Conservation (phyloP, 495 filamentous ascomycete genomes). For the Neurospora sp. region DNA sequence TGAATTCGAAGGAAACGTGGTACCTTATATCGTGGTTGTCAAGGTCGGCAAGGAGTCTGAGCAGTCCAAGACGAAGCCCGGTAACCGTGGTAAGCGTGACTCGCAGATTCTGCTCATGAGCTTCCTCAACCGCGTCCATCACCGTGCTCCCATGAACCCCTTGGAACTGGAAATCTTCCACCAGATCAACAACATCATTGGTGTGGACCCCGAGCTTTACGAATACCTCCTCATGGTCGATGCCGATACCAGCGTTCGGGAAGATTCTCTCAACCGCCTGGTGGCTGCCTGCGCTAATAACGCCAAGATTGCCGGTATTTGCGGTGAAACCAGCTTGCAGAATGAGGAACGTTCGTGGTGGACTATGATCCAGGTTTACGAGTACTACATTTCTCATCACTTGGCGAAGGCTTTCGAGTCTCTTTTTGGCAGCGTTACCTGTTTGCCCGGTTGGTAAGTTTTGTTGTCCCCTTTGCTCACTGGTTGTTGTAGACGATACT, state of each 20-base stretch:
- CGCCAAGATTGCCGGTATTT: slow-evolving; percentile 93
- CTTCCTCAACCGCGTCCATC: slow-evolving; percentile 96
- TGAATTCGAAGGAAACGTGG: slow-evolving; percentile 94
- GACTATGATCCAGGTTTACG: slow-evolving; percentile 99
- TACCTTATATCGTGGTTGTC: slow-evolving; percentile 90
- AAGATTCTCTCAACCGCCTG: slow-evolving; percentile 85
- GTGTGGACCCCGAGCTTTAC: slow-evolving; percentile 93
- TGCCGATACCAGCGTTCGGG: slow-evolving; percentile 88
- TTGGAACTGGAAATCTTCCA: slow-evolving; percentile 97
- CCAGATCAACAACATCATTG: slow-evolving; percentile 98
- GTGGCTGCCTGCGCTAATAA: slow-evolving; percentile 91
- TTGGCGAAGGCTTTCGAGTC: slow-evolving; percentile 91
- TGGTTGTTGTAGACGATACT: slow-evolving; percentile 11
- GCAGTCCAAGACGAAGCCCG: slow-evolving; percentile 81
- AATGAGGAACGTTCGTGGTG: slow-evolving; percentile 93
- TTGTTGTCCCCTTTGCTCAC: not conserved
- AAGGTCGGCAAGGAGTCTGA: slow-evolving; percentile 97
- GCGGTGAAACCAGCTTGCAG: slow-evolving; percentile 91
- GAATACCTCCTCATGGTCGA: slow-evolving; percentile 98
- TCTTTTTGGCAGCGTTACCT: slow-evolving; percentile 89
- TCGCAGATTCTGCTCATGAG: slow-evolving; percentile 76
- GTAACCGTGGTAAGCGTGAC: slow-evolving; percentile 97
- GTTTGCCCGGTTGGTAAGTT: slow-evolving; percentile 94
- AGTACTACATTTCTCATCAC: slow-evolving; percentile 96
- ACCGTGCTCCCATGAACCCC: slow-evolving; percentile 85